Base-by-base conservation (phyloP, 2,329 filamentous ascomycete genomes). In the Colletotrichum sp. region DNA sequence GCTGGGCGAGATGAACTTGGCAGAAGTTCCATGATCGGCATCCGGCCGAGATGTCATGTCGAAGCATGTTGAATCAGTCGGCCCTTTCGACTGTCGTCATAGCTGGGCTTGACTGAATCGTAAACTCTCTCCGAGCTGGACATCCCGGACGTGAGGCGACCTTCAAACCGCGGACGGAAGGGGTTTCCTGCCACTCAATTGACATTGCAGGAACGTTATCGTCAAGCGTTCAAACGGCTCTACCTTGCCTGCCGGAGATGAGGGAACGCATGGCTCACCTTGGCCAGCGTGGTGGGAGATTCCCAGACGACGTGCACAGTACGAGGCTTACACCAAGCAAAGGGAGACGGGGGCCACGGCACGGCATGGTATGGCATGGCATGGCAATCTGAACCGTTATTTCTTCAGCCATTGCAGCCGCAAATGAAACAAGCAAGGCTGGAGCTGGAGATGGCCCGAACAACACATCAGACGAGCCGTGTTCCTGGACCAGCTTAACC, bases 241-340 rank as follows among this genome's bases (percentile, higher is more conserved):
- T 48, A n/a, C 73, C 73, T 73, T 75, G 70, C 73, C 73, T 73
- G 73, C 73, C 73, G 73, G 66, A 73, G 64, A 75, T 75, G 70
- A 67, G 58, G 26, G 43, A 48, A 61, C 38, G 67, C 68, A 72
- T 72, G 70, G 70, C 62, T 72, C 62, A 70, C 71, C 71, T 65
- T 34, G 71, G 71, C 58, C 43, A 16, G 32, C 26, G 10, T 62
- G 56, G 32, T 10, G 60, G 36, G 32, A 34, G 28, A 56, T n/a
- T 36, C 34, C 36, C 36, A 34, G 58, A 71, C 34, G n/a, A 34
- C 15, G n/a, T 18, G 61, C 34, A 62, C 36, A 43, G 43, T 38
- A 73, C 38, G 26, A 36, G 43, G 10, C 24, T 36, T 56, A 55
- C 52, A 58, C n/a, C 16, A 32, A 38, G 30, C 24, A 48, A 21